These are phyloP conservation scores for Copromyces sp. DNA, from an alignment of 495 filamentous ascomycete species.

Conservation along the genomic window DNA sequence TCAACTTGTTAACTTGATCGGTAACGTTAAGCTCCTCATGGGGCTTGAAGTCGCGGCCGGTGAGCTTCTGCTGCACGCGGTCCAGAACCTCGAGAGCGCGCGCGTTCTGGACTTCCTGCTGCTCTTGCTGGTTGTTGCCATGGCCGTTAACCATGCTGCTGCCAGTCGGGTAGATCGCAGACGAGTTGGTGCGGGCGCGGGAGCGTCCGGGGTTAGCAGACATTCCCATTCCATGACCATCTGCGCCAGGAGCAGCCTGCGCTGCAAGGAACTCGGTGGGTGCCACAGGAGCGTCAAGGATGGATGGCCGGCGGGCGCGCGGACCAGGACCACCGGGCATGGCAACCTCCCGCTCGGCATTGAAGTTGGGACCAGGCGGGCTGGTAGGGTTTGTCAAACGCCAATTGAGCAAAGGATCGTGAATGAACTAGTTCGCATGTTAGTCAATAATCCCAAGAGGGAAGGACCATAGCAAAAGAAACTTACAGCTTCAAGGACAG, in stretches of 20 bases:
- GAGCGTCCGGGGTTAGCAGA: constrained; percentile 33
- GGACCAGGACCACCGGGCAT: constrained; percentile 31
- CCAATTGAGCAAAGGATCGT: constrained; percentile 97
- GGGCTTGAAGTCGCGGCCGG: constrained; percentile 55
- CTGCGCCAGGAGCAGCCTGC: constrained; percentile 26
- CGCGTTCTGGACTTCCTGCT: constrained; percentile 79
- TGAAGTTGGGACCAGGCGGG: constrained; percentile 64
- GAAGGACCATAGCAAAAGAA: neutral
- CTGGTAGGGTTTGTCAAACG: constrained; percentile 80
- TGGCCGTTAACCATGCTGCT: constrained; percentile 28
- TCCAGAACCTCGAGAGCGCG: constrained; percentile 84
- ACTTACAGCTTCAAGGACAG: constrained; percentile 92
- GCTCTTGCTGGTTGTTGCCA: constrained; percentile 27
- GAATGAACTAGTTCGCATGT: constrained; percentile 65
- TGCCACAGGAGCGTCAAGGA: constrained; percentile 54
- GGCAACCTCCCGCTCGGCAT: constrained; percentile 56
- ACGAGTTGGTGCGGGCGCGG: constrained; percentile 46
- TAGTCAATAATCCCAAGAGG: constrained; percentile 3
- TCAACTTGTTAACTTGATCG: constrained; percentile 84
- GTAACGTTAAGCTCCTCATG: constrained; percentile 76
- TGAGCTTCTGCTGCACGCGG: constrained; percentile 89
- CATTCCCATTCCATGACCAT: constrained; percentile 35
- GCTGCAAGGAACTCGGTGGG: constrained; percentile 39
- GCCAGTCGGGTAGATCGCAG: constrained; percentile 14
- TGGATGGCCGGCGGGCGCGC: constrained; percentile 52